Percentiles rank a stretch among this genome's conserved stretches.
phyloP scores from a whole-genome alignment of 1,139 yeast species.

The Pneumocystis carinii region DNA sequence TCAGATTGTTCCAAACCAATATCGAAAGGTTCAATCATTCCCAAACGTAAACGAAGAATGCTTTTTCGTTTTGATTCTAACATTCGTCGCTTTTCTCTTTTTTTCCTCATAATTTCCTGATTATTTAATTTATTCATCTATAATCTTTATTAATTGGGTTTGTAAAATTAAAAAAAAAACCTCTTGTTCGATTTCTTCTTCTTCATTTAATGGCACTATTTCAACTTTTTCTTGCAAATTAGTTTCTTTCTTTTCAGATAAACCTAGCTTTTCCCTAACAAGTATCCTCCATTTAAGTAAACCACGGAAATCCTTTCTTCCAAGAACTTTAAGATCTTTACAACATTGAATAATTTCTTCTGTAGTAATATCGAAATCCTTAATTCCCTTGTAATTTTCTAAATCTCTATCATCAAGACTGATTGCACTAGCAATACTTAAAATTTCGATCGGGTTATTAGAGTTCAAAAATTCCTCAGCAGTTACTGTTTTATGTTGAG shows the following conservation, averaged over 20 bases:
- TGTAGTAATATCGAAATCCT: conserved; percentile 60
- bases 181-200: conserved; percentile 77
- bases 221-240: conserved; percentile 35
- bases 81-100: conserved; percentile 65
- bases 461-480: conserved; percentile 65
- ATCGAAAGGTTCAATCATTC: conserved; percentile 84
- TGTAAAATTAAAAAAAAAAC: neutral
- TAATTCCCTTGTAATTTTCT: conserved; percentile 51
- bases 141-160: neutral
- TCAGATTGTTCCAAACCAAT: conserved; percentile 90
- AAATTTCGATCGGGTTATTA: conserved; percentile 69
- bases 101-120: conserved; percentile 50
- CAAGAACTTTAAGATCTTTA: conserved; percentile 82
- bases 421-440: conserved; percentile 47
- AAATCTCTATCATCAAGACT: conserved; percentile 23
- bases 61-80: conserved; percentile 83
- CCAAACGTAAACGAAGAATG: conserved; percentile 83
- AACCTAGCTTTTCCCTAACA: conserved; percentile 63
- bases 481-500: conserved; percentile 57
- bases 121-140: conserved; percentile 49
- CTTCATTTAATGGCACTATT: conserved; percentile 66
- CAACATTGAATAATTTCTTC: conserved; percentile 67
- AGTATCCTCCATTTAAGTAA: conserved; percentile 78
- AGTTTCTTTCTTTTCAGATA: conserved; percentile 39
- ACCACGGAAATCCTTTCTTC: conserved; percentile 78